Base-by-base conservation (phyloP, 2,329 filamentous ascomycete species). In the Sphaerulina vaccinii region DNA sequence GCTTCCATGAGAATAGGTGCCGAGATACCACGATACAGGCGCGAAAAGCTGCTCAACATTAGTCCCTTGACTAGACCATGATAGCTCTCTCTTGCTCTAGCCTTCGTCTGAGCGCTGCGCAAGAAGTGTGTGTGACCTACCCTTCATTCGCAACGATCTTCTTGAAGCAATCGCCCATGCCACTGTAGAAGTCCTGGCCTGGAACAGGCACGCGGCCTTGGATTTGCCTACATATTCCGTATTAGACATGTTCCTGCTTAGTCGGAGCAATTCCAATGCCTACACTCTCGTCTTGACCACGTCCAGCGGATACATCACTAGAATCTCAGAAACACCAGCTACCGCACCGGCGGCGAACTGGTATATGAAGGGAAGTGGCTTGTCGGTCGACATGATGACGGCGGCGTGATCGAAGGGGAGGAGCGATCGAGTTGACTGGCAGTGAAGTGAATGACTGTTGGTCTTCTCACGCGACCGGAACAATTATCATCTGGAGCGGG, bases 1-100 rank as follows among this genome's bases (percentile, higher is more conserved):
- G 91, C 91, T 75, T 97, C 92, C 92, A 99, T 99, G 62, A 97
- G 81, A 68, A 99, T 97, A 44, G 93, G 93, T 21, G 93, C 92
- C 38, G 82, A 85, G 73, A 99, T 99, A 68, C 93, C 93, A 62
- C 93, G 90, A 79, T 99, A 99, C 55, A 99, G 80, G 62, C 92
- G 85, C 57, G 89, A 93, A 73, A 88, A 85, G 55, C 59, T 54
- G 46, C 35, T 22, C 89, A 93, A 64, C 16, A 36, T 38, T 27
- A 45, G 51, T 38, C 47, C 36, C 22, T 22, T 15, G 43, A 19
- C 18, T 10, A 47, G n/a, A 22, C 24, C 16, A 33, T 24, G 38
- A 19, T 18, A 24, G 13, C 16, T 23, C 43, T 6, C 7, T 16
- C 3, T 36, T 38, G 11, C 22, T 13, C 18, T 27, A n/a, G 11